A percentile compares a stretch with the other conserved stretches of the same genome.
Evolutionary conservation across 306 rosid species (phyloP).

Genomic region (Prunus armeniaca): DNA sequence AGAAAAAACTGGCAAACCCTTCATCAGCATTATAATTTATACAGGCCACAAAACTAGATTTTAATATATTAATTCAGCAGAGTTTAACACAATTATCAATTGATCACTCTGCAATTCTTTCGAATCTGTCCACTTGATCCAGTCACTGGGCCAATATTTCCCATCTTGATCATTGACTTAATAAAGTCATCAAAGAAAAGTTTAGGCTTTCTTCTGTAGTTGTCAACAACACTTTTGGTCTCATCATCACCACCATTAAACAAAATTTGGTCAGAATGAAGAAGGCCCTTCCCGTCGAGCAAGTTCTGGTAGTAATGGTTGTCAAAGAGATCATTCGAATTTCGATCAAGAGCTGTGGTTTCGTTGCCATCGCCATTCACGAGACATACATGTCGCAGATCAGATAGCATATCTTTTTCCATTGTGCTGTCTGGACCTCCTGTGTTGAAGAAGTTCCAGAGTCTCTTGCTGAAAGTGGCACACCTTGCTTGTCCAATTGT

Average conservation of each 20-base stretch:
- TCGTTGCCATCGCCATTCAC: constrained; percentile 57
- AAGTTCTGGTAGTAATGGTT: constrained; percentile 70
- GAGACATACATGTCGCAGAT: constrained; percentile 62
- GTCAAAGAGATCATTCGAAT: constrained; percentile 69
- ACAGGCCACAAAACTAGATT: too few relatives aligned
- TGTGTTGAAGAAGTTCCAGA: constrained; percentile 61
- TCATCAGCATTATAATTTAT: too few relatives aligned
- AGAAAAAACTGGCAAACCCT: too few relatives aligned
- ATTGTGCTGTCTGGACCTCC: constrained; percentile 46
- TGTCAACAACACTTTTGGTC: constrained; percentile 43
- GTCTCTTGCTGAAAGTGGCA: constrained; percentile 48
- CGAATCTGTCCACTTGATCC: constrained; percentile 72
- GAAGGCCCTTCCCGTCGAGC: constrained; percentile 53
- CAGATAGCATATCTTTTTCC: constrained; percentile 41
- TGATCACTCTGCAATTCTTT: constrained; percentile 55
- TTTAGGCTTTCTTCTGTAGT: constrained; percentile 30
- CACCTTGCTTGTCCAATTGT: constrained; percentile 73
- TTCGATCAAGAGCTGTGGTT: constrained; percentile 49
- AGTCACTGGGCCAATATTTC: constrained; percentile 51
- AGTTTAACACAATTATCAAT: constrained; percentile 19
- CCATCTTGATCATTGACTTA: constrained; percentile 77
- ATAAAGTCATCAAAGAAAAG: constrained; percentile 59
- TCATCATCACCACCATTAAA: constrained; percentile 25
- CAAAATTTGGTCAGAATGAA: constrained; percentile 66
- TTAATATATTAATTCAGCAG: not conserved